Percentiles rank a stretch among this genome's conserved stretches.
These are phyloP conservation scores for Leccinum truebloodii DNA, from an alignment of 768 basidiomycete species.

Conservation along the genomic window DNA sequence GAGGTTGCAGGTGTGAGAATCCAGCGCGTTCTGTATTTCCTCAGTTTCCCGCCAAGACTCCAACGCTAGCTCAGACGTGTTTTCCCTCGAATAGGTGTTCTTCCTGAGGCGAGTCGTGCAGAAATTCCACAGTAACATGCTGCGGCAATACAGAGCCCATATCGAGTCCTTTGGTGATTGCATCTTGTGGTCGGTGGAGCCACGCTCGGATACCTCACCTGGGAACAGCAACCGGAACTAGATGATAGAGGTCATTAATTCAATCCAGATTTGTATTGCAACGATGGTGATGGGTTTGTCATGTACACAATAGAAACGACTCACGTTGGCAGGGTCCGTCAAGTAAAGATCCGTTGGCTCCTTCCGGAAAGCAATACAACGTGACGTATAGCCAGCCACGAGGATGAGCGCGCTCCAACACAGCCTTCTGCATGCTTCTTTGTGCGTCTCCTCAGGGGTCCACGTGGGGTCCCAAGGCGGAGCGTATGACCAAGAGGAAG, in stretches of 20 bases:
- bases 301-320: constrained; percentile 21
- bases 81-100: constrained; percentile 44
- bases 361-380: constrained; percentile 65
- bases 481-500: constrained; percentile 46
- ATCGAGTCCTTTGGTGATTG: constrained; percentile 73
- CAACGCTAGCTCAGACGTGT: constrained; percentile 58
- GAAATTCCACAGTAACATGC: constrained; percentile 80
- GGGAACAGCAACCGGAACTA: constrained; percentile 62
- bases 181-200: constrained; percentile 41
- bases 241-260: constrained; percentile 12
- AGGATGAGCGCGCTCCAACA: constrained; percentile 76
- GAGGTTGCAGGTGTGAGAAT: constrained; percentile 68
- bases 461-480: constrained; percentile 66
- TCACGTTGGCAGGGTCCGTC: constrained; percentile 66
- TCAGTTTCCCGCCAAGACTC: constrained; percentile 69
- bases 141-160: constrained; percentile 81
- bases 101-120: constrained; percentile 52
- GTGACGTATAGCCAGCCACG: constrained; percentile 65
- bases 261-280: constrained; percentile 8
- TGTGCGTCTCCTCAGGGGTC: constrained; percentile 53
- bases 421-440: constrained; percentile 73
- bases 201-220: constrained; percentile 63
- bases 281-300: constrained; percentile 10
- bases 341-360: constrained; percentile 59
- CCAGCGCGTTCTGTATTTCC: constrained; percentile 64